Evolutionary conservation across 768 basidiomycete species (phyloP).

Genomic region (Mycena chlorophos): DNA sequence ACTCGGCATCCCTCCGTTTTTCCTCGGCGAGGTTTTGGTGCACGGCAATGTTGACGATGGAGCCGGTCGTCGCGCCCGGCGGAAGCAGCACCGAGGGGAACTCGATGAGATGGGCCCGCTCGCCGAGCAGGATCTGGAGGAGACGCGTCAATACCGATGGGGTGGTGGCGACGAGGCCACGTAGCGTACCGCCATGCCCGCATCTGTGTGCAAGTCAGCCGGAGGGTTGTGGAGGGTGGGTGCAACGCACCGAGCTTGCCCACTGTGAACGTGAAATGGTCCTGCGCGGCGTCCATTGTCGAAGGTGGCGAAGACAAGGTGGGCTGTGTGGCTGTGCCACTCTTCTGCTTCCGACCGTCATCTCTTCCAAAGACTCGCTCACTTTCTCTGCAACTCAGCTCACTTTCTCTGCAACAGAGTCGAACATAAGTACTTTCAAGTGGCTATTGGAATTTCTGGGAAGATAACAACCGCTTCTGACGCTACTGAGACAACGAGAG

Average conservation of each 20-base stretch:
- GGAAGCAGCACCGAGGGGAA: conserved; percentile 95
- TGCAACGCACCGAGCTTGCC: conserved; percentile 82
- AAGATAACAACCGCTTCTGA: too few species aligned
- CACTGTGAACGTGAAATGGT: conserved; percentile 88
- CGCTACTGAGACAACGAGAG: too few species aligned
- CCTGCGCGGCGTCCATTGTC: too few species aligned
- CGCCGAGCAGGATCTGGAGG: conserved; percentile 89
- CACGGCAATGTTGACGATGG: conserved; percentile 96
- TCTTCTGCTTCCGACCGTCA: neutral
- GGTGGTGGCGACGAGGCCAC: neutral
- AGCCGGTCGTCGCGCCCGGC: conserved; percentile 88
- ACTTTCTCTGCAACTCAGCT: too few species aligned
- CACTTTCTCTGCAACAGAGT: too few species aligned
- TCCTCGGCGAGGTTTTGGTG: conserved; percentile 86
- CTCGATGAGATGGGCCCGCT: conserved; percentile 94
- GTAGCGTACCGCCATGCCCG: conserved; percentile 82
- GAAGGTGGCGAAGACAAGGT: too few species aligned
- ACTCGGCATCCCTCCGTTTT: conserved; percentile 74
- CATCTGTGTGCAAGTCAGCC: conserved; percentile 51
- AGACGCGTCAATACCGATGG: too few species aligned
- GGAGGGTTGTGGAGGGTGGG: neutral
- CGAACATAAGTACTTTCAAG: too few species aligned
- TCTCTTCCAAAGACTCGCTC: neutral
- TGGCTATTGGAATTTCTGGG: too few species aligned
- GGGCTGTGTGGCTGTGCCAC: too few species aligned